These are phyloP conservation scores for Populus davidiana DNA, from an alignment of 345 rosid genomes.

Conservation along the genomic window DNA sequence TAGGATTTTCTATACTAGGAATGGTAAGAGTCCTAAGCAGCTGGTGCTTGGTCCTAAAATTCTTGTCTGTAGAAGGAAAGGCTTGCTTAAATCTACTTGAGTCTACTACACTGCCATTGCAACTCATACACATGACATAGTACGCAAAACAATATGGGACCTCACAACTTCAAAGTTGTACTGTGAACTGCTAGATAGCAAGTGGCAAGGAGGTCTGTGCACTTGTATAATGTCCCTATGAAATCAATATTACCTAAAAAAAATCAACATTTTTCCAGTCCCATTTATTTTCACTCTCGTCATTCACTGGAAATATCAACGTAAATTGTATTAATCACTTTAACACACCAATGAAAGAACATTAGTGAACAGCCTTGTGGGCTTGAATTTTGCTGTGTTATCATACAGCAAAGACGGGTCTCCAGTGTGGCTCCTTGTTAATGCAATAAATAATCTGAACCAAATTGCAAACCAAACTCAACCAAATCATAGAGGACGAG, in stretches of 20 bases:
- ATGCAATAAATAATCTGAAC: neutral
- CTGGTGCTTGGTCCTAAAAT: neutral
- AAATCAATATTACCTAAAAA: too few species aligned
- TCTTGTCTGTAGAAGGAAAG: neutral
- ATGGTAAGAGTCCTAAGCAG: neutral
- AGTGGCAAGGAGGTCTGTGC: too few species aligned
- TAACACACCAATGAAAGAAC: neutral
- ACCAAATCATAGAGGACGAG: conserved; percentile 1
- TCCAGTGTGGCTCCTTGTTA: neutral
- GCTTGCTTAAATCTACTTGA: neutral
- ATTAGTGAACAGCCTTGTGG: neutral
- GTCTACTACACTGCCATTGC: neutral
- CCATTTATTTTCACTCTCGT: neutral
- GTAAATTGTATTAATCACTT: neutral
- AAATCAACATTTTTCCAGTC: neutral
- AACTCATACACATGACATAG: conserved; percentile 22
- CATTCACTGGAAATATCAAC: neutral
- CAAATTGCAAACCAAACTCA: neutral
- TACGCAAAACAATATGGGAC: too few species aligned
- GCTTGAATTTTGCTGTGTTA: neutral
- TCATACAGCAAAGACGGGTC: neutral
- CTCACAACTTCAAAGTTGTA: too few species aligned
- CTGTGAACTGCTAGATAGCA: too few species aligned
- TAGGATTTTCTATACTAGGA: too few species aligned
- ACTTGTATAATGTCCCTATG: too few species aligned